Conservation (phyloP, 164 flowering plant genomes). For the Magnolia kwangsiensis region DNA sequence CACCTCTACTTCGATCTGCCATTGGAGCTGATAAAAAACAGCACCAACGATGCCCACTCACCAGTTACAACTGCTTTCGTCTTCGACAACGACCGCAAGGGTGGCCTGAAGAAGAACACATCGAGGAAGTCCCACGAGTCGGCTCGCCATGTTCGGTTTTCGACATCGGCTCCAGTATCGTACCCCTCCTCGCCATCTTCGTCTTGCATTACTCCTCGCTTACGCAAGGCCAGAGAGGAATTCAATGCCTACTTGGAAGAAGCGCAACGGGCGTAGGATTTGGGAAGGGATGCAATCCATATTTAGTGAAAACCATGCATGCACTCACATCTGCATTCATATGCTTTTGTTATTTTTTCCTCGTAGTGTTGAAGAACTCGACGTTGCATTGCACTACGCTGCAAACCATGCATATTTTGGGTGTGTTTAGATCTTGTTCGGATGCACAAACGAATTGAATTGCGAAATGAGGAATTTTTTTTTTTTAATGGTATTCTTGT, state of each 20-base stretch:
- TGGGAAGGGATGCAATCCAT: neutral
- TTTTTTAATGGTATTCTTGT: neutral
- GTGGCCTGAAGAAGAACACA: slow-evolving; percentile 44
- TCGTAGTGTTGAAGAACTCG: neutral
- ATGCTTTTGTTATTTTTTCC: neutral
- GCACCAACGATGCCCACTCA: slow-evolving; percentile 34
- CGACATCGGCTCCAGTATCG: slow-evolving; percentile 30
- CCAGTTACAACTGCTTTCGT: slow-evolving; percentile 57
- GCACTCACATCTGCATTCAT: neutral
- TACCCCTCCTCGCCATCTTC: slow-evolving; percentile 27
- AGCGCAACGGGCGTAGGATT: slow-evolving; percentile 50
- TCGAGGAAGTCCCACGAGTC: slow-evolving; percentile 30
- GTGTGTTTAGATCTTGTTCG: neutral
- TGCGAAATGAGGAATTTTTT: neutral
- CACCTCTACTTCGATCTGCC: slow-evolving; percentile 46
- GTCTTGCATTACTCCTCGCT: slow-evolving; percentile 59
- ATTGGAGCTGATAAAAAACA: slow-evolving; percentile 43
- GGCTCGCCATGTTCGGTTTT: slow-evolving; percentile 61
- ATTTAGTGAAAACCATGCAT: neutral
- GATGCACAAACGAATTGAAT: neutral
- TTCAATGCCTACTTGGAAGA: slow-evolving; percentile 62
- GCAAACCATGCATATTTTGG: neutral
- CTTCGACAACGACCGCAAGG: slow-evolving; percentile 42
- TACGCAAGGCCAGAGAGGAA: slow-evolving; percentile 71
- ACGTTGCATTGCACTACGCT: neutral